These are phyloP conservation scores for Sugiyamaella marilandica DNA, from an alignment of 805 yeast genomes.

Conservation along the genomic window DNA sequence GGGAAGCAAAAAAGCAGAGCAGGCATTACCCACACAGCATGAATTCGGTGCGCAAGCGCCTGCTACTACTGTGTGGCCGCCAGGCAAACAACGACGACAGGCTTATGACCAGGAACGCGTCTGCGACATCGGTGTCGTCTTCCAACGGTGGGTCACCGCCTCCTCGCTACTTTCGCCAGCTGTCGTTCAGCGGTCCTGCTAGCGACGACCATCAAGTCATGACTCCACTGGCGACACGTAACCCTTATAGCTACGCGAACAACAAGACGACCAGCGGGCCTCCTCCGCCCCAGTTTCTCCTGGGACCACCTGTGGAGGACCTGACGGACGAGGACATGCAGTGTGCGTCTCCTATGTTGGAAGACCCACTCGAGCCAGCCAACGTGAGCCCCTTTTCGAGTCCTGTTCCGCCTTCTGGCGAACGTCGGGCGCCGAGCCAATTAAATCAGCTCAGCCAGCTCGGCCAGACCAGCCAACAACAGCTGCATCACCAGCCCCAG, in stretches of 20 bases:
- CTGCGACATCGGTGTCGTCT: conserved; percentile 1
- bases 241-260: background rate
- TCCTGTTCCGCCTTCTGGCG: conserved; percentile 5
- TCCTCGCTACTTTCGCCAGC: conserved; percentile 3
- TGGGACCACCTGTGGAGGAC: conserved; percentile 8
- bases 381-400: background rate
- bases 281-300: conserved; percentile 3
- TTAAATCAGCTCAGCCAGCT: no score
- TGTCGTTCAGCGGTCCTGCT: background rate
- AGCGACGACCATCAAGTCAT: background rate
- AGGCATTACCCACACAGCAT: conserved; percentile 30
- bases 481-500: background rate
- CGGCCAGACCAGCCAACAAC: background rate
- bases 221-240: conserved; percentile 7
- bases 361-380: background rate
- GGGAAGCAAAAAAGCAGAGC: conserved; percentile 27
- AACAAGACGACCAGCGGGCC: background rate
- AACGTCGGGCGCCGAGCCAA: background rate
- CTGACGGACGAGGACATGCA: conserved; percentile 3
- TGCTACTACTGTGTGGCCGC: conserved; percentile 26
- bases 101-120: background rate
- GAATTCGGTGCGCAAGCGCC: conserved; percentile 30
- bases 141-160: background rate
- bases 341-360: background rate
- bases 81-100: conserved; percentile 2